A percentile compares a stretch with the other conserved stretches of the same genome.
Evolutionary conservation across 106 monocot genomes (phyloP).

Genomic region (Platanthera guangdongensis): DNA sequence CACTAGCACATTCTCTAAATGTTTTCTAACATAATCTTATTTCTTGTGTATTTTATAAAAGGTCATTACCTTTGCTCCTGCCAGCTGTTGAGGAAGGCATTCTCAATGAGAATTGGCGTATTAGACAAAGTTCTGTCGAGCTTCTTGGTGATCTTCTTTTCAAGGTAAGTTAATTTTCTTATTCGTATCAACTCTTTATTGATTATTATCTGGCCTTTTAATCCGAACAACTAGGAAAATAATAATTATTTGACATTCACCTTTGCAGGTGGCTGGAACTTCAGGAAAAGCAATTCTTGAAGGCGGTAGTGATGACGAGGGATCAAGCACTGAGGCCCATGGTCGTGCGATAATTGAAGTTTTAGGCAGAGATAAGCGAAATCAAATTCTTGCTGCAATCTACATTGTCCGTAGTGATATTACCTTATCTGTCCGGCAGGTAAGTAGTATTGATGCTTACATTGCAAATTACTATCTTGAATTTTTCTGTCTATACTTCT

Average conservation of each 20-base stretch:
- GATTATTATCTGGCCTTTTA: neutral
- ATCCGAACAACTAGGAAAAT: neutral
- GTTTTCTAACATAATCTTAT: slow-evolving; percentile 4
- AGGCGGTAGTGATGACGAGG: slow-evolving; percentile 99
- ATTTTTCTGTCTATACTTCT: neutral
- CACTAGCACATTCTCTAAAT: neutral
- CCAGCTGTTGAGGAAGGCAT: slow-evolving; percentile 97
- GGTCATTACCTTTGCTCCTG: slow-evolving; percentile 86
- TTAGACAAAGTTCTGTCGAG: slow-evolving; percentile 97
- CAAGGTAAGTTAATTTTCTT: slow-evolving; percentile 41
- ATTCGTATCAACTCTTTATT: neutral
- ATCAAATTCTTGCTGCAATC: slow-evolving; percentile 93
- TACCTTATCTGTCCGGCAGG: slow-evolving; percentile 94
- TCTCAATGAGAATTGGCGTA: slow-evolving; percentile 97
- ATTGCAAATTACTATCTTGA: neutral
- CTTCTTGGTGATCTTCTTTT: slow-evolving; percentile 96
- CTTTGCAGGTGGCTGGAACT: slow-evolving; percentile 82
- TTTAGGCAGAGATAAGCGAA: slow-evolving; percentile 73
- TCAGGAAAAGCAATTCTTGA: slow-evolving; percentile 96
- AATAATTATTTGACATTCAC: slow-evolving; percentile 1
- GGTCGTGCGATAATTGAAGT: slow-evolving; percentile 98
- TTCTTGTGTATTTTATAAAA: slow-evolving; percentile 14
- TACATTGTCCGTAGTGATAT: slow-evolving; percentile 98
- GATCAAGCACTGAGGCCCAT: slow-evolving; percentile 96
- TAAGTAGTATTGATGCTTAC: slow-evolving; percentile 16